phyloP scores from a whole-genome alignment of 2,329 filamentous ascomycete genomes.

The Zasmidium angulare region DNA sequence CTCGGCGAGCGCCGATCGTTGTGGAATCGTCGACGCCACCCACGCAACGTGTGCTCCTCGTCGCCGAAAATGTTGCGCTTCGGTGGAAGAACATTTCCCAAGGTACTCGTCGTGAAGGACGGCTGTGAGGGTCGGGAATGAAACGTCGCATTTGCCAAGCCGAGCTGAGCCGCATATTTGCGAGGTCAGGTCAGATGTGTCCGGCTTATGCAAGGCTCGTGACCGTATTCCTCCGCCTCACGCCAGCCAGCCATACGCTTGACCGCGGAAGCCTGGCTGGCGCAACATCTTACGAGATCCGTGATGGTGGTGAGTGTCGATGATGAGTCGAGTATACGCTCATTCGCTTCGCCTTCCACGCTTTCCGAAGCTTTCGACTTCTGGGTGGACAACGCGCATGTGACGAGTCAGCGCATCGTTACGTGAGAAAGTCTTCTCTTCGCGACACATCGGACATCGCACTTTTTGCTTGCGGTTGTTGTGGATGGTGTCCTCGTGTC shows the following conservation, averaged over 20 bases:
- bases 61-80: neutral
- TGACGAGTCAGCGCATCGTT: constrained; percentile 93
- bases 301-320: neutral
- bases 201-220: constrained; percentile 5
- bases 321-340: neutral
- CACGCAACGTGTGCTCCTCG: neutral
- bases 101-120: no score
- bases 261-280: neutral
- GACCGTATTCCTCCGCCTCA: neutral
- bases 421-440: constrained; percentile 95
- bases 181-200: constrained; percentile 6
- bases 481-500: constrained; percentile 97
- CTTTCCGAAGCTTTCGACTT: constrained; percentile 78
- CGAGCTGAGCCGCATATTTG: constrained; percentile 11
- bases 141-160: constrained; percentile 1
- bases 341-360: constrained; percentile 41
- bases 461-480: constrained; percentile 94
- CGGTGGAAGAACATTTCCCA: neutral
- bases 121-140: neutral
- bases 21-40: neutral
- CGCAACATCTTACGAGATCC: neutral
- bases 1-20: neutral
- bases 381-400: constrained; percentile 90
- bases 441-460: constrained; percentile 85
- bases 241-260: neutral